Conservation (phyloP, 2,329 filamentous ascomycete species). For the Neonectria magnoliae region DNA sequence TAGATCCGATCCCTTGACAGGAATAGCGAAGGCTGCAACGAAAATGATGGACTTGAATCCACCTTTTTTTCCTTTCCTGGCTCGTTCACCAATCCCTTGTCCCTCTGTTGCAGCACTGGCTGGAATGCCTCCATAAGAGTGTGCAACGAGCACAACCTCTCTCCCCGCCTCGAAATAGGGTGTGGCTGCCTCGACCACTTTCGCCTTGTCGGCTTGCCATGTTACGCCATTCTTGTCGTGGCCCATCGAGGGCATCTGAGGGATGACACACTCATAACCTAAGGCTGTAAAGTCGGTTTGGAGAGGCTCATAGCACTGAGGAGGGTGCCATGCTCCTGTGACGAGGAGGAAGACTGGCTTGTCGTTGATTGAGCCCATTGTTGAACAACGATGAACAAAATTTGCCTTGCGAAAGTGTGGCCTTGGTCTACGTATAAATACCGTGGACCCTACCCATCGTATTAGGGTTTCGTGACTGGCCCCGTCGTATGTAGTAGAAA, state of each 20-base stretch:
- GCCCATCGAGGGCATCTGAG: background rate
- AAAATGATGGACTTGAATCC: conserved; percentile 45
- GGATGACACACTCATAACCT: no score
- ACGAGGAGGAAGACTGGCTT: conserved; percentile 19
- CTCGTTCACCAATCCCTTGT: conserved; percentile 40
- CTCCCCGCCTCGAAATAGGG: background rate
- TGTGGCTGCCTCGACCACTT: conserved; percentile 9
- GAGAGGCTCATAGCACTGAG: conserved; percentile 16
- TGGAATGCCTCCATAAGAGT: conserved; percentile 46
- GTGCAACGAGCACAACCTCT: conserved; percentile 30
- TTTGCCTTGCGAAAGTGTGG: no score
- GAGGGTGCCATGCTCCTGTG: conserved; percentile 26
- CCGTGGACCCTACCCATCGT: no score
- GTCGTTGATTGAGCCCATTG: no score
- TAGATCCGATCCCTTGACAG: conserved; percentile 15
- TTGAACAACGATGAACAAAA: no score
- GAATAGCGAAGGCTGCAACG: conserved; percentile 41
- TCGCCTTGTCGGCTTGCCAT: conserved; percentile 3
- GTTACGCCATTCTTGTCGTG: no score
- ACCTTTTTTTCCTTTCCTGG: conserved; percentile 36
- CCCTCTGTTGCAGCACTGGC: conserved; percentile 41
- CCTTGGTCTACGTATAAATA: no score
- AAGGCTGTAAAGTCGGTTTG: background rate
- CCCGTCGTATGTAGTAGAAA: no score
- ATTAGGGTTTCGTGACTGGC: no score